phyloP scores from a whole-genome alignment of 306 rosid species.

The Pterocarpus santalinus region DNA sequence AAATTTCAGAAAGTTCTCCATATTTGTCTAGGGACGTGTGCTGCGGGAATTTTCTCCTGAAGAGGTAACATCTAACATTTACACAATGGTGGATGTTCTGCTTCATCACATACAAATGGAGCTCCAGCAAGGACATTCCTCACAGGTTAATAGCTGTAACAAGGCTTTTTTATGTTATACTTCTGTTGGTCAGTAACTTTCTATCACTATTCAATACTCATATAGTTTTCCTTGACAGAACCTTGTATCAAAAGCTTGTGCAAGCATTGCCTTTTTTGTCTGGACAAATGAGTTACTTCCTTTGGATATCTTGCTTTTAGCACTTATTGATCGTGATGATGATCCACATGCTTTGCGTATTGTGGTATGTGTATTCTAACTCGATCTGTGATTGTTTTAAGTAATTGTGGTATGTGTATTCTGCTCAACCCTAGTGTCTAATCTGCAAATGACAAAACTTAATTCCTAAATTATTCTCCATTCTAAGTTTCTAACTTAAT shows the following conservation, averaged over 20 bases:
- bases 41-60: constrained; percentile 93
- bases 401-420: no score
- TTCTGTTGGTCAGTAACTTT: constrained; percentile 35
- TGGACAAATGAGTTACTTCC: constrained; percentile 98
- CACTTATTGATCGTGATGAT: constrained; percentile 97
- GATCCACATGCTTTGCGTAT: constrained; percentile 96
- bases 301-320: constrained; percentile 92
- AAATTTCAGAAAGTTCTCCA: constrained; percentile 30
- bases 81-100: constrained; percentile 96
- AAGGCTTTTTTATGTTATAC: constrained; percentile 28
- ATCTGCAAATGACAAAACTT: no score
- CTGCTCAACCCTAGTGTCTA: no score
- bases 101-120: constrained; percentile 95
- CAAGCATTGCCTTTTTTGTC: constrained; percentile 86
- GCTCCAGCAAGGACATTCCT: constrained; percentile 85
- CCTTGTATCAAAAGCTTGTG: constrained; percentile 79
- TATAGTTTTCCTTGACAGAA: constrained; percentile 64
- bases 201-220: constrained; percentile 14
- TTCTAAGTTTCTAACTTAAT: no score
- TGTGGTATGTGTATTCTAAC: constrained; percentile 71
- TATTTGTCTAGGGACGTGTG: constrained; percentile 79
- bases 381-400: constrained; percentile 8
- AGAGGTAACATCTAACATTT: constrained; percentile 91
- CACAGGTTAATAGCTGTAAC: constrained; percentile 65
- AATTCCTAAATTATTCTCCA: no score